Conservation (phyloP, 805 yeast species). For the Myxozyma mucilagina region DNA sequence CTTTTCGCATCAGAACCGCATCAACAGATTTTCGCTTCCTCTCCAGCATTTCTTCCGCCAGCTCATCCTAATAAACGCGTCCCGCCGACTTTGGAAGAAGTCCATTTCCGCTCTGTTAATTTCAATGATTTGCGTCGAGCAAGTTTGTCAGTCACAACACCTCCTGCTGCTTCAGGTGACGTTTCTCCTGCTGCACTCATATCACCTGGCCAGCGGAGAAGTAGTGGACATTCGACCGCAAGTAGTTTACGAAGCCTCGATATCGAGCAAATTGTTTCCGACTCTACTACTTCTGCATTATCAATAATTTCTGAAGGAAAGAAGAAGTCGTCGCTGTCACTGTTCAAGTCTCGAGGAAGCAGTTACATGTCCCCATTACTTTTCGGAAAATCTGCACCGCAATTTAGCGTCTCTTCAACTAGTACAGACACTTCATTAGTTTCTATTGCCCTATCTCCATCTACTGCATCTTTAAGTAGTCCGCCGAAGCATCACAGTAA, state of each 20-base stretch:
- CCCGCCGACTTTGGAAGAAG: not conserved
- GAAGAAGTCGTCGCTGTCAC: not conserved
- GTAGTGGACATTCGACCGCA: not conserved
- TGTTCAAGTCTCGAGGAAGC: not conserved
- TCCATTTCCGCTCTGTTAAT: slow-evolving; percentile 15
- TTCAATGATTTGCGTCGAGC: not conserved
- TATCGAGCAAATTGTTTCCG: not conserved
- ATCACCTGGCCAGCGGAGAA: not conserved
- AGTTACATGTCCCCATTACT: not conserved
- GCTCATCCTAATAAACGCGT: not conserved
- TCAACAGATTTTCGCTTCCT: not conserved
- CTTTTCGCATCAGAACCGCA: not conserved
- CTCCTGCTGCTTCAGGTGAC: not conserved
- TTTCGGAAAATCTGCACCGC: not conserved
- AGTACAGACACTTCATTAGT: too few relatives aligned
- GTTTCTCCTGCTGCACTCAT: not conserved
- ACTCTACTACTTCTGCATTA: not conserved
- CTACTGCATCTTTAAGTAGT: not conserved
- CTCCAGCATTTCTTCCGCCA: not conserved
- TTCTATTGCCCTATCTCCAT: not conserved
- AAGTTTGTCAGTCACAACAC: not conserved
- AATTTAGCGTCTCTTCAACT: not conserved
- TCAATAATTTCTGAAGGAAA: not conserved
- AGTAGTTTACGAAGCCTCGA: not conserved
- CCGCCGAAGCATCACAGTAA: not conserved